These are phyloP conservation scores for Fusarium poae DNA, from an alignment of 2,329 filamentous ascomycete species.

Conservation along the genomic window DNA sequence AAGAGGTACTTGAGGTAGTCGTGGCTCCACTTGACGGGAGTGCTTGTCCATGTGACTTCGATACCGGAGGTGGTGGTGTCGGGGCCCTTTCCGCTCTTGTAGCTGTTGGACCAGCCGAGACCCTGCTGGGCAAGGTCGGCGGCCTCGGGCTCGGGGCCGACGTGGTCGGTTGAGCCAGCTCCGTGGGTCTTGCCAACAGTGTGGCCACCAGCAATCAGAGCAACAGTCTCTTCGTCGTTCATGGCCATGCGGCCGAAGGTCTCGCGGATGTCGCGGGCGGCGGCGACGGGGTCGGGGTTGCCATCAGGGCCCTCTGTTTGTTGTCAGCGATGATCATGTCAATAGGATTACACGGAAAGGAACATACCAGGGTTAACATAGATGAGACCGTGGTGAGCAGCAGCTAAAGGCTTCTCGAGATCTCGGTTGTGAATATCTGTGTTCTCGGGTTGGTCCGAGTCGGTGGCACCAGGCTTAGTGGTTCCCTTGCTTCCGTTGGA, in stretches of 20 bases:
- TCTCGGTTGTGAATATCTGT: constrained; percentile 69
- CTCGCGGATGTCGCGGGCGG: constrained; percentile 78
- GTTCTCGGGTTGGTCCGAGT: constrained; percentile 21
- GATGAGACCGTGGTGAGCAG: constrained; percentile 66
- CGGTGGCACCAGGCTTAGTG: constrained; percentile 30
- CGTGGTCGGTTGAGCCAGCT: constrained; percentile 56
- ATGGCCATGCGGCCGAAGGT: constrained; percentile 86
- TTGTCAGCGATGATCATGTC: constrained; percentile 50
- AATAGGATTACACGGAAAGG: background rate
- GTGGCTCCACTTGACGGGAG: constrained; percentile 76
- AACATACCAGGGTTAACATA: constrained; percentile 27
- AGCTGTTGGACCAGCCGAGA: constrained; percentile 77
- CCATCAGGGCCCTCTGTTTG: constrained; percentile 83
- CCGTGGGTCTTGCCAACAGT: constrained; percentile 88
- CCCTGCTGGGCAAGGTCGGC: constrained; percentile 75
- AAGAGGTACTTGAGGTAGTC: constrained; percentile 82
- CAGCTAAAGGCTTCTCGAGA: constrained; percentile 76
- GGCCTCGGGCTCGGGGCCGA: constrained; percentile 76
- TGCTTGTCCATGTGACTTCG: constrained; percentile 84
- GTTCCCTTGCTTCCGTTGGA: constrained; percentile 66
- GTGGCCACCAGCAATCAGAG: constrained; percentile 83
- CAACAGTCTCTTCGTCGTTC: constrained; percentile 85
- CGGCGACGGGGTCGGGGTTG: constrained; percentile 75
- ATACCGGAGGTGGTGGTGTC: constrained; percentile 81
- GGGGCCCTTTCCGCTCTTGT: constrained; percentile 75